Evolutionary conservation across 139 green algal species (phyloP).

Genomic region (Micromonas pusilla): DNA sequence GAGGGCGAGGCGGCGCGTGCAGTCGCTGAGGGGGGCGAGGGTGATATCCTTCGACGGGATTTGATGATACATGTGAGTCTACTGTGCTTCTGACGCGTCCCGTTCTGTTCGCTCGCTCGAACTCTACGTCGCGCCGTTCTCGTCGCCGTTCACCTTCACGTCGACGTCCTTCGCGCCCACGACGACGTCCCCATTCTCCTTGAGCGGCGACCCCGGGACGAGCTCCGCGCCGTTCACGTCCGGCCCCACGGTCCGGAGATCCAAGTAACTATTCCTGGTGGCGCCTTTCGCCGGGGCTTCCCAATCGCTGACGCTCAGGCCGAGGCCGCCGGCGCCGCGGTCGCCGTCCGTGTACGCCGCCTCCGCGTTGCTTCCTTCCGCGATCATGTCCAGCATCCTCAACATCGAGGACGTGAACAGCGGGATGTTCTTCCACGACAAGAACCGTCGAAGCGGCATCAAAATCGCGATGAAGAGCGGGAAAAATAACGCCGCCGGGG

Average conservation of each 20-base stretch:
- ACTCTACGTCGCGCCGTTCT: no score
- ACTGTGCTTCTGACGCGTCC: not conserved
- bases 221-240: not conserved
- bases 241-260: not conserved
- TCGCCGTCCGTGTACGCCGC: not conserved
- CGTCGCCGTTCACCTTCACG: no score
- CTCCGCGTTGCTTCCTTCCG: not conserved
- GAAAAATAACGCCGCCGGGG: not conserved
- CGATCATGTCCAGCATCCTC: not conserved
- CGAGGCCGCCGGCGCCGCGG: no score
- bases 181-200: no score
- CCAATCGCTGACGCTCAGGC: no score
- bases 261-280: no score
- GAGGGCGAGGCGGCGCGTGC: no score
- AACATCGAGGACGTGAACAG: not conserved
- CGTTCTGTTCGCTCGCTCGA: not conserved
- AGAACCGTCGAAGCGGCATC: slow-evolving; percentile 7
- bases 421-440: not conserved
- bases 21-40: no score
- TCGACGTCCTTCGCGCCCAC: no score
- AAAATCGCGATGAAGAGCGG: slow-evolving; percentile 2
- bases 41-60: no score
- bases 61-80: not conserved
- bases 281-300: no score
- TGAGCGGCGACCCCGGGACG: no score